phyloP scores from a whole-genome alignment of 768 basidiomycete genomes.

The Phylloporus sp. region DNA sequence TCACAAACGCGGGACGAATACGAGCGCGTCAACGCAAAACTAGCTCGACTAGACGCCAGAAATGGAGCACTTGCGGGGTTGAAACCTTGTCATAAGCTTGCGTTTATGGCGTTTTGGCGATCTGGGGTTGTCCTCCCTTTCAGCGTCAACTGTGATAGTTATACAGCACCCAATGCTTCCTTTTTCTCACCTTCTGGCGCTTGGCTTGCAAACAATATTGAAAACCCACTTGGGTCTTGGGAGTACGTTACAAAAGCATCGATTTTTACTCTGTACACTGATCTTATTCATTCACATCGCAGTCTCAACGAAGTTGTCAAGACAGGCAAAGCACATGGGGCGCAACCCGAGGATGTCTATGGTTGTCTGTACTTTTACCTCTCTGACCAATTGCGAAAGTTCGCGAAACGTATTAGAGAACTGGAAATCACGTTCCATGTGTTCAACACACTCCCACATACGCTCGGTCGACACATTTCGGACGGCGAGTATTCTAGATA shows the following conservation, averaged over 20 bases:
- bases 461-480: slow-evolving; percentile 38
- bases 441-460: slow-evolving; percentile 32
- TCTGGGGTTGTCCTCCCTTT: slow-evolving; percentile 45
- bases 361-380: slow-evolving; percentile 49
- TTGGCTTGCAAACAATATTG: slow-evolving; percentile 36
- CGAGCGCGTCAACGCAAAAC: slow-evolving; percentile 28
- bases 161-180: slow-evolving; percentile 39
- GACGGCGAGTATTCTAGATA: slow-evolving; percentile 14
- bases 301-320: slow-evolving; percentile 38
- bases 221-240: slow-evolving; percentile 47
- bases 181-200: slow-evolving; percentile 42
- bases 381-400: slow-evolving; percentile 35
- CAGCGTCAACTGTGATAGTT: slow-evolving; percentile 34
- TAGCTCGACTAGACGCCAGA: slow-evolving; percentile 37
- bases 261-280: neutral
- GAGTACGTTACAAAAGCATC: slow-evolving; percentile 32
- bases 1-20: slow-evolving; percentile 28
- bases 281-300: slow-evolving; percentile 2
- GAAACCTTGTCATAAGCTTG: slow-evolving; percentile 40
- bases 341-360: slow-evolving; percentile 38
- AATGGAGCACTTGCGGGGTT: slow-evolving; percentile 37
- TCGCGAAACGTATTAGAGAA: slow-evolving; percentile 36
- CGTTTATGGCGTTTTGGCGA: slow-evolving; percentile 36
- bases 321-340: slow-evolving; percentile 35
- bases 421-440: slow-evolving; percentile 35